A percentile compares a stretch with the other conserved stretches of the same genome.
These are phyloP conservation scores for Moesziomyces globuligerus DNA, from an alignment of 1,284 basidiomycete species.

Conservation along the genomic window DNA sequence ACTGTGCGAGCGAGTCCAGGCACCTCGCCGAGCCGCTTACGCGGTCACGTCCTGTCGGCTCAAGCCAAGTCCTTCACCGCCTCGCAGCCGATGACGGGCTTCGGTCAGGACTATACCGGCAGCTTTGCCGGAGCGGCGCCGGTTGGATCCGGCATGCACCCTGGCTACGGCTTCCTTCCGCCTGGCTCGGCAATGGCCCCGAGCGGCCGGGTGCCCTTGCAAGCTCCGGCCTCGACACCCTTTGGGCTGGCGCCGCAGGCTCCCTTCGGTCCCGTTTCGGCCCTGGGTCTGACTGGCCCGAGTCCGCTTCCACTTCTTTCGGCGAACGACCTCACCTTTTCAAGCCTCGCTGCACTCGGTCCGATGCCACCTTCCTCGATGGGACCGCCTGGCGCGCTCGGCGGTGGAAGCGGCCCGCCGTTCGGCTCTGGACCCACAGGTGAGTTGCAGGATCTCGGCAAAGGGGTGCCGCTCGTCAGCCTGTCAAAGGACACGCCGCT, in stretches of 20 bases:
- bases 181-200: constrained; percentile 1
- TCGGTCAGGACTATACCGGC: constrained; percentile 11
- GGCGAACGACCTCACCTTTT: constrained; percentile 37
- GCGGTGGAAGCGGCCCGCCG: constrained; percentile 11
- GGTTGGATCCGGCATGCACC: not conserved
- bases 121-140: constrained; percentile 4
- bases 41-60: constrained; percentile 24
- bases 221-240: constrained; percentile 15
- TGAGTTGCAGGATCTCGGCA: constrained; percentile 77
- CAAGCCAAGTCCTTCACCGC: constrained; percentile 34
- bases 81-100: constrained; percentile 13
- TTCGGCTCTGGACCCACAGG: constrained; percentile 15
- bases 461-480: constrained; percentile 84
- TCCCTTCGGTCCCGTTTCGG: constrained; percentile 2
- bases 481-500: constrained; percentile 86
- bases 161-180: constrained; percentile 9
- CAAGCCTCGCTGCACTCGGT: constrained; percentile 49
- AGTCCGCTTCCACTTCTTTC: constrained; percentile 3
- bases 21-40: constrained; percentile 25
- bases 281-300: constrained; percentile 4
- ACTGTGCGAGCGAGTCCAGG: constrained; percentile 48
- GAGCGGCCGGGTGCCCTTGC: constrained; percentile 8
- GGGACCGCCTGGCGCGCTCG: constrained; percentile 18
- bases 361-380: constrained; percentile 45
- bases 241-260: constrained; percentile 16